Evolutionary conservation across 257 asterid genomes (phyloP).

Genomic region (Capsicum chinense): DNA sequence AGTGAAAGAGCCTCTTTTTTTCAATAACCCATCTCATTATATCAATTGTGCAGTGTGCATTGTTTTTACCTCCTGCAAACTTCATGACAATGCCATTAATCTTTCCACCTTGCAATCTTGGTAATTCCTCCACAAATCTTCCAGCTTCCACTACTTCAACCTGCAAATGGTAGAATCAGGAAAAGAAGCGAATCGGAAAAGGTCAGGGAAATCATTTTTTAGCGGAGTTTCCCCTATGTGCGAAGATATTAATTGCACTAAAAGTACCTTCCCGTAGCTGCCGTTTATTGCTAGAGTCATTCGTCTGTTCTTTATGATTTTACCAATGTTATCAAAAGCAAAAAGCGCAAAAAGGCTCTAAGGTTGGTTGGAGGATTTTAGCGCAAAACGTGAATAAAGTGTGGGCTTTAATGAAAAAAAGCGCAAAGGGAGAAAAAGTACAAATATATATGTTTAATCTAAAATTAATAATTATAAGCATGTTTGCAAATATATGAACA

Average conservation of each 20-base stretch:
- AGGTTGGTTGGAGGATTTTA: too few species aligned
- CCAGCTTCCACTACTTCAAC: not conserved
- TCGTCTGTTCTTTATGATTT: constrained; percentile 11
- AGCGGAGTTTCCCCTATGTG: constrained; percentile 20
- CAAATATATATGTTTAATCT: too few species aligned
- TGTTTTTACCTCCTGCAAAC: constrained; percentile 10
- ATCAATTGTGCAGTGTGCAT: not conserved
- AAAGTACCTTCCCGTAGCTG: constrained; percentile 5
- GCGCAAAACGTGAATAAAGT: too few species aligned
- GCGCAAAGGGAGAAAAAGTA: too few species aligned
- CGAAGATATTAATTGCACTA: constrained; percentile 8
- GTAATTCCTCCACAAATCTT: not conserved
- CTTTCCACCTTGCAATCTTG: not conserved
- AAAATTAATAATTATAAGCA: too few species aligned
- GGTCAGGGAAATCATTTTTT: not conserved
- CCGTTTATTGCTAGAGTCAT: not conserved
- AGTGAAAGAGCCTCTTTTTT: not conserved
- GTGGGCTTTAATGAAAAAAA: too few species aligned
- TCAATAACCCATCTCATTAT: not conserved
- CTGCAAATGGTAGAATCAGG: constrained; percentile 1
- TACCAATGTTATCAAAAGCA: not conserved
- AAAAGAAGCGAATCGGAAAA: not conserved
- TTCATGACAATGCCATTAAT: not conserved
- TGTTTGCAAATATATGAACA: too few species aligned
- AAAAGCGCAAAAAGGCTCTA: too few species aligned